A percentile compares a stretch with the other conserved stretches of the same genome.
These are phyloP conservation scores for Avicennia marina DNA, from an alignment of 257 asterid species.

Conservation along the genomic window DNA sequence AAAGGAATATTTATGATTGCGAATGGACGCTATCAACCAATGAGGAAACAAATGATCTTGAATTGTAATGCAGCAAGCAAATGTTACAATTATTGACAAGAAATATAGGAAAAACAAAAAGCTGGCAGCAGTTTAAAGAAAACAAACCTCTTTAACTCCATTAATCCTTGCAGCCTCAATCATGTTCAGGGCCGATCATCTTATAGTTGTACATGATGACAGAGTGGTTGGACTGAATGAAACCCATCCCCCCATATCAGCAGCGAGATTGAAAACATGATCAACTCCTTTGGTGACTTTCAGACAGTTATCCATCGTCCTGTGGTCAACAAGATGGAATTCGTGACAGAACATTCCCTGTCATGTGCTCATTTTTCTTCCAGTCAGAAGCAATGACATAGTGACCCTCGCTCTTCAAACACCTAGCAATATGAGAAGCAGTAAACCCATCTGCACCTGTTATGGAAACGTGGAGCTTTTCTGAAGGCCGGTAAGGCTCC, in stretches of 20 bases:
- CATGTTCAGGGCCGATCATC: conserved; percentile 85
- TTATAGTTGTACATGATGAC: conserved; percentile 88
- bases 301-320: conserved; percentile 89
- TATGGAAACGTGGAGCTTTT: conserved; percentile 66
- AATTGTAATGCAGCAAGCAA: too few relatives aligned
- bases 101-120: conserved; percentile 6
- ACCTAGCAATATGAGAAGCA: conserved; percentile 84
- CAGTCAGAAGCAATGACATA: conserved; percentile 83
- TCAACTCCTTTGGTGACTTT: conserved; percentile 61
- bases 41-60: too few relatives aligned
- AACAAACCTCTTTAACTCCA: conserved; percentile 63
- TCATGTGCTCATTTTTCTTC: conserved; percentile 94
- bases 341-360: conserved; percentile 87
- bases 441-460: conserved; percentile 88
- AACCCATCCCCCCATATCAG: conserved; percentile 97
- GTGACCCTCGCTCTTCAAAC: conserved; percentile 78
- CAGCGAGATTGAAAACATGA: conserved; percentile 86
- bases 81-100: conserved; percentile 6
- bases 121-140: conserved; percentile 13
- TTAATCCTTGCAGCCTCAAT: conserved; percentile 78
- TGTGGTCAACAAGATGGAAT: conserved; percentile 78
- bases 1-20: too few relatives aligned
- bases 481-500: conserved; percentile 79
- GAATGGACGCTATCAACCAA: too few relatives aligned
- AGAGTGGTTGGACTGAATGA: conserved; percentile 86